Conservation (phyloP, 176 grass and related monocot species). For the Leersia perrieri region DNA sequence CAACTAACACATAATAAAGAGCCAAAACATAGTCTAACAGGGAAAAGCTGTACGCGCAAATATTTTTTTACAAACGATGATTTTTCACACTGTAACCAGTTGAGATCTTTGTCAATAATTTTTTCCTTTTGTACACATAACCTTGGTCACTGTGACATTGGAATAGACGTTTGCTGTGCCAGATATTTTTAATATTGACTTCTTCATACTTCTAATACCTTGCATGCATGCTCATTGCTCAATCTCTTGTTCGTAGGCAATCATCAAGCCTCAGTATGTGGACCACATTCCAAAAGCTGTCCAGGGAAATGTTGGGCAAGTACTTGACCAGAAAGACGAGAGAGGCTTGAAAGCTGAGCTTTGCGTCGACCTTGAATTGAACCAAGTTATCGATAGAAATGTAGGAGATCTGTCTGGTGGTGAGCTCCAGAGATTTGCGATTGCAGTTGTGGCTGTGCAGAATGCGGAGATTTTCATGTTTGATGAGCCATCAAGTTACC, state of each 20-base stretch:
- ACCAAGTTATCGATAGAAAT: slow-evolving; percentile 84
- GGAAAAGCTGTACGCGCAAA: too few relatives aligned
- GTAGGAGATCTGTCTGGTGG: slow-evolving; percentile 83
- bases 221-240: neutral
- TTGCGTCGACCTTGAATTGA: slow-evolving; percentile 76
- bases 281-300: slow-evolving; percentile 93
- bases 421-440: slow-evolving; percentile 93
- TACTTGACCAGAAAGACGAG: slow-evolving; percentile 79
- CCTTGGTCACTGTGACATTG: too few relatives aligned
- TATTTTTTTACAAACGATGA: too few relatives aligned
- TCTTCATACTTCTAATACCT: slow-evolving; percentile 26
- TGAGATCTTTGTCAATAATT: too few relatives aligned
- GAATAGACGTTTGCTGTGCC: neutral
- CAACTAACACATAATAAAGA: neutral
- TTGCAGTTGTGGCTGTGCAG: slow-evolving; percentile 80
- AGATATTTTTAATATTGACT: neutral
- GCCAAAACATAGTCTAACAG: too few relatives aligned
- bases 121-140: too few relatives aligned
- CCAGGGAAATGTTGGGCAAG: slow-evolving; percentile 74
- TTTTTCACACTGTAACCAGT: too few relatives aligned
- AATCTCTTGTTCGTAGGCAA: slow-evolving; percentile 49
- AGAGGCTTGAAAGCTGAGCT: slow-evolving; percentile 73
- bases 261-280: slow-evolving; percentile 94
- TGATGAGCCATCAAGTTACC: slow-evolving; percentile 85
- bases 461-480: slow-evolving; percentile 90